Evolutionary conservation across 2,329 filamentous ascomycete species (phyloP), one percentile per base, ranked within the genome.

Genomic region (Pseudocercospora fijiensis): DNA sequence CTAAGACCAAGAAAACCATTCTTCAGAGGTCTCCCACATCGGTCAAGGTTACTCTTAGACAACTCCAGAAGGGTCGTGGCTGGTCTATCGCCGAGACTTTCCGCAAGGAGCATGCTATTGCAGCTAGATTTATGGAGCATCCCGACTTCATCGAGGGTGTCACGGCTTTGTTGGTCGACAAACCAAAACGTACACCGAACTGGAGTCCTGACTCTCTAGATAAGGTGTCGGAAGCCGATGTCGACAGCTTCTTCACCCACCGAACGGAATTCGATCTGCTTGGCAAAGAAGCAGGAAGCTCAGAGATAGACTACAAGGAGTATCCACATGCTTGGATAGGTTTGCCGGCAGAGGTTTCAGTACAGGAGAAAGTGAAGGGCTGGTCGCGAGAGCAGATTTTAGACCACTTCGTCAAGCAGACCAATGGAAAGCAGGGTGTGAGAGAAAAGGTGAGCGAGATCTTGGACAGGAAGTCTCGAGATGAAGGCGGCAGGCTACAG

Each of bases 111-210:
- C 86, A 95, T 78, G 84, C 89, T 74, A 92, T 99, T 64, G 92
- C 94, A 1, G 81, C 84, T 63, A 86, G 87, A 67, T 98, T 99
- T 81, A 98, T 99, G 94, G 83, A 84, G 62, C 89, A 95, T 76
- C 90, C 86, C 4, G 95, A 99, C 78, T 99, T 99, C 74, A 88
- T 88, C 49, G 91, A 96, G 79, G 95, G 95, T 60, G 94, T 99
- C n/a, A 86, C 86, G 58, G 89, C 92, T 24, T 85, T 89, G 56
- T 84, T 99, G 45, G 85, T 95, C 71, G 84, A 86, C 73, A 92
- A 92, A 79, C 83, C 84, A 51, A 79, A 85, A 58, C 81, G 81
- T 68, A 82, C 82, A 22, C 90, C 93, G 1, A 80, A 83, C 65
- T 99, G 95, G 95, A 78, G 89, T 67, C 93, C 92, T 3, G 83